A percentile compares a stretch with the other conserved stretches of the same genome.
These are phyloP conservation scores for Nemania abortiva DNA, from an alignment of 2,329 filamentous ascomycete species.

Conservation along the genomic window DNA sequence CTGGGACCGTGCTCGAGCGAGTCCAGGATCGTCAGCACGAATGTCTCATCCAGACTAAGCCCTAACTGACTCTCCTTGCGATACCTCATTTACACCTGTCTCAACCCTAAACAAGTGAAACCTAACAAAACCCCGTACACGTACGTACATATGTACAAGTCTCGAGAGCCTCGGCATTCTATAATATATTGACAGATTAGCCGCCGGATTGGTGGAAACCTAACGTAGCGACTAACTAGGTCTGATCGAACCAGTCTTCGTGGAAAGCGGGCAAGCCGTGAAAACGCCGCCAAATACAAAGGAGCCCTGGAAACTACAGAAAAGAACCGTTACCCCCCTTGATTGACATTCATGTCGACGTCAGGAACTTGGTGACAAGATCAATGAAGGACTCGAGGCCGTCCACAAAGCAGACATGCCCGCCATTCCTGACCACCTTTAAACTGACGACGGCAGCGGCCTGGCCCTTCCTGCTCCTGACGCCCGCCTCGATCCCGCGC, in stretches of 20 bases:
- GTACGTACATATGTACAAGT: background rate
- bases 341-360: background rate
- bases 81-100: background rate
- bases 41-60: background rate
- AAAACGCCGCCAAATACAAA: background rate
- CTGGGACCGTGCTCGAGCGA: background rate
- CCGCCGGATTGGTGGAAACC: no score
- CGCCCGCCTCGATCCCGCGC: conserved; percentile 52
- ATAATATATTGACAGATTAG: background rate
- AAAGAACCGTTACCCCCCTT: background rate
- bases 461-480: conserved; percentile 45
- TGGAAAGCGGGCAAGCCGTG: background rate
- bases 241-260: background rate
- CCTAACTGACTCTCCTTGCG: background rate
- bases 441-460: conserved; percentile 48
- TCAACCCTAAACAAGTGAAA: no score
- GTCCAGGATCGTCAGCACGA: background rate
- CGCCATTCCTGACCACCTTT: conserved; percentile 53
- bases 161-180: background rate
- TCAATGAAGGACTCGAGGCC: conserved; percentile 7
- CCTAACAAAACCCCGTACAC: no score
- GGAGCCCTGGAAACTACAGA: background rate
- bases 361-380: background rate
- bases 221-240: background rate
- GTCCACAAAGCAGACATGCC: conserved; percentile 47